phyloP scores from a whole-genome alignment of 306 rosid genomes.

The Quercus variabilis region DNA sequence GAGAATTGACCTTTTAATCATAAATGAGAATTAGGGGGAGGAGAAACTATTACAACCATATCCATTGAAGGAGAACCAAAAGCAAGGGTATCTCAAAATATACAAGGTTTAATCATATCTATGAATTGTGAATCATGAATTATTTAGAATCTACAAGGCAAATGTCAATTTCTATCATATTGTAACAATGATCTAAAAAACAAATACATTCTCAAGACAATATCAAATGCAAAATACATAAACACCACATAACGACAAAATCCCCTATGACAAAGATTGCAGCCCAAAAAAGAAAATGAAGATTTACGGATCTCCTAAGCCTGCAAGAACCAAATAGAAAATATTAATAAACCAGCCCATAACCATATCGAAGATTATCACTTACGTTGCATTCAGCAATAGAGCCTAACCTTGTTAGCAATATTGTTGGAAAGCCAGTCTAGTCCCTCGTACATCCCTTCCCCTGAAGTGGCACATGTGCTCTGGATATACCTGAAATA shows the following conservation, averaged over 20 bases:
- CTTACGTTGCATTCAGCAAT: neutral
- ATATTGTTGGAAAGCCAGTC: slow-evolving; percentile 61
- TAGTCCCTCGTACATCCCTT: slow-evolving; percentile 53
- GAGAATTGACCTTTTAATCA: no score
- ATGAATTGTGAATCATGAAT: no score
- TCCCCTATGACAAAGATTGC: neutral
- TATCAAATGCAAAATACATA: slow-evolving; percentile 18
- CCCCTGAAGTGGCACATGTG: slow-evolving; percentile 55
- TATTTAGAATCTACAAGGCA: no score
- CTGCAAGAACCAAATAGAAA: slow-evolving; percentile 4
- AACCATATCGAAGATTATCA: neutral
- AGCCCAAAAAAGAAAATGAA: neutral
- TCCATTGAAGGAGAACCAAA: neutral
- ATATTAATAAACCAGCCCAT: no score
- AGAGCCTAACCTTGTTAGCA: slow-evolving; percentile 37
- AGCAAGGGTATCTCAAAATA: no score
- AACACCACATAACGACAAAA: slow-evolving; percentile 15
- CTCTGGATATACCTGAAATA: slow-evolving; percentile 42
- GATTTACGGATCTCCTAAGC: slow-evolving; percentile 1
- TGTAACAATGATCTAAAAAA: slow-evolving; percentile 2
- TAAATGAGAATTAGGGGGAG: no score
- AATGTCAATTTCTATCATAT: no score
- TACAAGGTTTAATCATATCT: no score
- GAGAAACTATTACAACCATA: neutral
- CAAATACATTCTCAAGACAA: neutral